Evolutionary conservation across 768 basidiomycete species (phyloP), one percentile per base, ranked within the genome.

Genomic region (Russula sp.): DNA sequence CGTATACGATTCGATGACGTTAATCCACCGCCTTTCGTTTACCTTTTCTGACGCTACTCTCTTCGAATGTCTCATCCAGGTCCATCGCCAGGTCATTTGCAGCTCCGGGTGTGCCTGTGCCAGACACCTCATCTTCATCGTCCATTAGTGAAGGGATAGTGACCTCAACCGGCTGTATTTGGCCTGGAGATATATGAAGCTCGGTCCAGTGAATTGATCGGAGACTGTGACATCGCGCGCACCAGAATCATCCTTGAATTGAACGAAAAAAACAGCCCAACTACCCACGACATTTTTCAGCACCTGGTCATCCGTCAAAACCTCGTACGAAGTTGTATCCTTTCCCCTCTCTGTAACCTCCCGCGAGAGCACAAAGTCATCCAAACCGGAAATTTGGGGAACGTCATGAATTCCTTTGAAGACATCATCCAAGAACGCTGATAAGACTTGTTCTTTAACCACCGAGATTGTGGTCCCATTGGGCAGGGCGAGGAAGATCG

Each of bases 261-360:
- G 87, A 38, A 92, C 70, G 69, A 83, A 90, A 22, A 92, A 65
- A 16, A 74, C 75, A 46, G 90, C 90, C 86, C 89, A 92, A 59
- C 84, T 84, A 2, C 73, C 71, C 57, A 89, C 74, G 4, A 79
- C 75, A 57, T 79, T 80, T 49, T 83, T 84, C 50, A 84, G 78
- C 51, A 83, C 69, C 53, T 73, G 65, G 73, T 78, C 24, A 71
- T 77, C 72, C 16, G 82, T 79, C 59, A 92, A 72, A 2, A 78
- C 71, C 59, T 85, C 83, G 72, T 85, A 90, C 56, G 76, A 72
- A 26, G 79, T 79, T 11, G 77, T 82, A 10, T 75, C 67, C 46
- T 72, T 78, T 6, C 83, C 84, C 72, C 79, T 80, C 62, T 83
- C 83, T 65, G 79, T 83, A 48, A 79, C 69, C 8, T 76, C 79